Percentiles rank a stretch among this genome's conserved stretches.
phyloP scores from a whole-genome alignment of 306 rosid species.

The Cicer pinnatifidum region DNA sequence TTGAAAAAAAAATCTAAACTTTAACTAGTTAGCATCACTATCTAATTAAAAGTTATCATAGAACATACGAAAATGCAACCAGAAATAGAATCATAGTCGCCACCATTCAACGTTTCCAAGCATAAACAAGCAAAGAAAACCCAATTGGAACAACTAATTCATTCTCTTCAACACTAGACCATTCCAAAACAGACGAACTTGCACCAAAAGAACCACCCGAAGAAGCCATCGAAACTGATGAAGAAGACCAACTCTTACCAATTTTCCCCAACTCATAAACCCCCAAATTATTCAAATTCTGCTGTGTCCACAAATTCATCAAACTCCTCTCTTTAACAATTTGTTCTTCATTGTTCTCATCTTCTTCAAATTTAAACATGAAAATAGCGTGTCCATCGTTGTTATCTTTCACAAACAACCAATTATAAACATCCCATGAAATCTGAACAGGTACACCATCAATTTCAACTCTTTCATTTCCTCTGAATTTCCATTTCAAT shows the following conservation, averaged over 20 bases:
- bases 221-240: slow-evolving; percentile 73
- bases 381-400: slow-evolving; percentile 72
- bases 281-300: slow-evolving; percentile 64
- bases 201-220: slow-evolving; percentile 81
- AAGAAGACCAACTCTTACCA: slow-evolving; percentile 72
- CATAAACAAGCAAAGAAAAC: slow-evolving; percentile 82
- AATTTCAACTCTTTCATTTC: slow-evolving; percentile 69
- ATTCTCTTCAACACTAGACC: slow-evolving; percentile 85
- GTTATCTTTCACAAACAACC: slow-evolving; percentile 66
- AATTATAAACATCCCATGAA: slow-evolving; percentile 93
- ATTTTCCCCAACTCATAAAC: slow-evolving; percentile 59
- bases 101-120: slow-evolving; percentile 68
- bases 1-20: background rate
- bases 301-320: slow-evolving; percentile 54
- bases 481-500: slow-evolving; percentile 74
- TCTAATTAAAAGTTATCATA: background rate
- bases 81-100: background rate
- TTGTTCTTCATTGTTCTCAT: slow-evolving; percentile 38
- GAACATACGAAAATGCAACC: background rate
- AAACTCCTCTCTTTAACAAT: slow-evolving; percentile 39
- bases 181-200: slow-evolving; percentile 76
- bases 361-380: slow-evolving; percentile 86
- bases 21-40: slow-evolving; percentile 16
- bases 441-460: slow-evolving; percentile 73
- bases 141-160: slow-evolving; percentile 73